Percentiles rank a stretch among this genome's conserved stretches.
These are phyloP conservation scores for Xylaria castorea DNA, from an alignment of 495 filamentous ascomycete species.

Conservation along the genomic window DNA sequence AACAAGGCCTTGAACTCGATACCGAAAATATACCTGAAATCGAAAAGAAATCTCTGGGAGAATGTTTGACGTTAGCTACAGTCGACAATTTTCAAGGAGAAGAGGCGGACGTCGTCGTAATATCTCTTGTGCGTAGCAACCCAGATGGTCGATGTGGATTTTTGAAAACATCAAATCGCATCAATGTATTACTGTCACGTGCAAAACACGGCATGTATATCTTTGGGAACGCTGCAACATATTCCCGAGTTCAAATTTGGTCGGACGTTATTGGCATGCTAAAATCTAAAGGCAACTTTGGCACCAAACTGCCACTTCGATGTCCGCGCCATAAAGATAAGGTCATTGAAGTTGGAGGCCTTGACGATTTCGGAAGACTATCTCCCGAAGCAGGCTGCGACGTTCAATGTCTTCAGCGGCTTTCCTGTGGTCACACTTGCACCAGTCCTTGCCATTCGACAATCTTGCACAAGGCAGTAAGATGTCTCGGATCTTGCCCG, in stretches of 20 bases:
- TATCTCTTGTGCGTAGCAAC: constrained; percentile 76
- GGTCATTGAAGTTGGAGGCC: constrained; percentile 56
- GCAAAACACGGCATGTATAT: constrained; percentile 79
- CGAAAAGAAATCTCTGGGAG: constrained; percentile 48
- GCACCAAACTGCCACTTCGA: constrained; percentile 57
- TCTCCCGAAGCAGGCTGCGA: constrained; percentile 72
- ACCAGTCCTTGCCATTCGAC: constrained; percentile 68
- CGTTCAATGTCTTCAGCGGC: constrained; percentile 56
- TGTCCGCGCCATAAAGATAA: constrained; percentile 69
- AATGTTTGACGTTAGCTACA: constrained; percentile 65
- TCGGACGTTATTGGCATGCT: constrained; percentile 62
- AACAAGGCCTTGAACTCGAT: constrained; percentile 45
- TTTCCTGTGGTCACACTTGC: constrained; percentile 71
- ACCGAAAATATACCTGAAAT: neutral
- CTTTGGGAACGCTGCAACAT: constrained; percentile 67
- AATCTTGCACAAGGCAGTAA: constrained; percentile 61
- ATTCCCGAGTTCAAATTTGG: constrained; percentile 65
- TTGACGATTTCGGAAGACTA: constrained; percentile 62
- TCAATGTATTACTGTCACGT: constrained; percentile 74
- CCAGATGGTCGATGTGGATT: constrained; percentile 64
- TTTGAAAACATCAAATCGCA: constrained; percentile 69
- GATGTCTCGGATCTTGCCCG: constrained; percentile 62
- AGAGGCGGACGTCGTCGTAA: constrained; percentile 72
- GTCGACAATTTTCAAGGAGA: constrained; percentile 80
- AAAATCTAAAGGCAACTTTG: constrained; percentile 55